Percentiles rank a stretch among this genome's conserved stretches.
Evolutionary conservation across 495 filamentous ascomycete species (phyloP).

Genomic region (Pseudotulostoma volvatum): DNA sequence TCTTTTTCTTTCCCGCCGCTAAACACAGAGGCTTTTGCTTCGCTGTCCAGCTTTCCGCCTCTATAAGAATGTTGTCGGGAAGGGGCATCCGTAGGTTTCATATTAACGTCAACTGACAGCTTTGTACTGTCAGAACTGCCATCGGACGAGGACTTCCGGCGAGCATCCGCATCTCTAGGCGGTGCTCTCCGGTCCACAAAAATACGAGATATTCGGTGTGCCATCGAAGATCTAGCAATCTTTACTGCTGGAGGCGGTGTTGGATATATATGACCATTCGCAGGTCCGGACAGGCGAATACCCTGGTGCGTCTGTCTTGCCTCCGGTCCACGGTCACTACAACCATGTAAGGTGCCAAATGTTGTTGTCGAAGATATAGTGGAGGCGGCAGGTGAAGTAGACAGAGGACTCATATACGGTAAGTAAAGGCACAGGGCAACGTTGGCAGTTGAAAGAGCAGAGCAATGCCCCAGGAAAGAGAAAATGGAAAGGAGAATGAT

Average conservation of each 20-base stretch:
- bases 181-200: constrained; percentile 28
- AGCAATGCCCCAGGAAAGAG: constrained; percentile 13
- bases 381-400: constrained; percentile 29
- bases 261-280: constrained; percentile 22
- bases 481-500: constrained; percentile 8
- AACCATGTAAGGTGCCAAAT: constrained; percentile 13
- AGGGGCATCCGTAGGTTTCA: constrained; percentile 22
- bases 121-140: constrained; percentile 25
- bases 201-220: constrained; percentile 43
- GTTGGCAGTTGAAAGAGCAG: constrained; percentile 4
- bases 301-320: constrained; percentile 32
- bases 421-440: constrained; percentile 5
- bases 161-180: constrained; percentile 17
- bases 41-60: too few species aligned
- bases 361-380: constrained; percentile 23
- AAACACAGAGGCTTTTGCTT: too few species aligned
- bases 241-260: constrained; percentile 19
- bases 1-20: constrained; percentile 31
- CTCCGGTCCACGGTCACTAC: constrained; percentile 28
- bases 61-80: constrained; percentile 24
- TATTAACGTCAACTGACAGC: constrained; percentile 12
- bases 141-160: constrained; percentile 19
- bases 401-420: constrained; percentile 34
- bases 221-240: constrained; percentile 35
- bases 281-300: constrained; percentile 26